phyloP scores from a whole-genome alignment of 495 filamentous ascomycete genomes.

The Penicillium tannophilum region DNA sequence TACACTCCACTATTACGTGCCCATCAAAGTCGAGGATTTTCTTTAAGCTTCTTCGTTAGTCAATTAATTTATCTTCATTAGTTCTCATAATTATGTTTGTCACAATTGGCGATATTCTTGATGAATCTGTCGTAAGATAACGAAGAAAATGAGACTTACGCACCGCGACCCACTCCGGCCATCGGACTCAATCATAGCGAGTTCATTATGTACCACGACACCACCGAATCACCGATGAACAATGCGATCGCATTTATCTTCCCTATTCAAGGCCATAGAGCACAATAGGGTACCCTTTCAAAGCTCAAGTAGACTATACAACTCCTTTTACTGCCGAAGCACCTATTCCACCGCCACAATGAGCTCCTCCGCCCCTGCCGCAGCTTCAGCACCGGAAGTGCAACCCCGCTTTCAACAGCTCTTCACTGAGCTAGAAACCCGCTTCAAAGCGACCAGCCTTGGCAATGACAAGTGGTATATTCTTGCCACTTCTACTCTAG shows the following conservation, averaged over 20 bases:
- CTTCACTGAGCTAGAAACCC: slow-evolving; percentile 53
- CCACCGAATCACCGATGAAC: neutral
- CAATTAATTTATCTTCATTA: neutral
- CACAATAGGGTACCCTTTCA: neutral
- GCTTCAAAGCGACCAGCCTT: slow-evolving; percentile 49
- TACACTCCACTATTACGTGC: slow-evolving; percentile 9
- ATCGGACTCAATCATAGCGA: slow-evolving; percentile 14
- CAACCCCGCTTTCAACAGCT: slow-evolving; percentile 40
- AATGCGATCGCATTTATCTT: slow-evolving; percentile 6
- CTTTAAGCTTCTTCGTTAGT: neutral
- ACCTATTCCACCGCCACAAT: slow-evolving; percentile 11
- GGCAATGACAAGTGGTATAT: slow-evolving; percentile 61
- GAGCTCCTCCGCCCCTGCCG: slow-evolving; percentile 16
- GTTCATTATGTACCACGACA: neutral
- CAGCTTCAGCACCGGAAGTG: slow-evolving; percentile 19
- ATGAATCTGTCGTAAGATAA: neutral
- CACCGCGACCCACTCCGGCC: slow-evolving; percentile 20
- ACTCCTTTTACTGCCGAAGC: neutral
- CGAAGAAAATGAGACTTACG: neutral
- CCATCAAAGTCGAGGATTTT: neutral
- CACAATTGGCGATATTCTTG: neutral
- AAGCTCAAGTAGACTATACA: neutral
- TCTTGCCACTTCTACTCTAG: slow-evolving; percentile 48
- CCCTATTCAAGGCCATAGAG: slow-evolving; percentile 4
- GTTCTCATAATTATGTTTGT: neutral